Percentiles rank a stretch among this genome's conserved stretches.
phyloP scores from a whole-genome alignment of 2,329 filamentous ascomycete species.

The Colletotrichum coccodes region DNA sequence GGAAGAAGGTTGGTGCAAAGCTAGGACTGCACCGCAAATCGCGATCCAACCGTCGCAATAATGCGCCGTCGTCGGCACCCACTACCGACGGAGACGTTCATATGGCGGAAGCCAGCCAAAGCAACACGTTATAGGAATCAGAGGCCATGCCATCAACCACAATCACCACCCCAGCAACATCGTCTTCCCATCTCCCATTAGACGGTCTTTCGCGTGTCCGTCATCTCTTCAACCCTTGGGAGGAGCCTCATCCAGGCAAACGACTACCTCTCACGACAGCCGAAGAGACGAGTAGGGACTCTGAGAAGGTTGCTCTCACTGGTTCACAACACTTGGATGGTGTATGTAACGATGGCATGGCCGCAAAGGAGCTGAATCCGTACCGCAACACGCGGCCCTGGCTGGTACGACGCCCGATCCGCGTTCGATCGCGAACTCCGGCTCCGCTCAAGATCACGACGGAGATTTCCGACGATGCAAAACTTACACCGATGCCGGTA shows the following conservation, averaged over 20 bases:
- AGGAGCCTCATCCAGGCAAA: conserved; percentile 58
- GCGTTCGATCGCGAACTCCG: conserved; percentile 40
- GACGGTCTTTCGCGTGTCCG: conserved; percentile 33
- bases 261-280: conserved; percentile 46
- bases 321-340: conserved; percentile 16
- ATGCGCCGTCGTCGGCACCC: conserved; percentile 56
- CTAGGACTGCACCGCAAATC: conserved; percentile 67
- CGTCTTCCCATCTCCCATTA: conserved; percentile 33
- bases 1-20: conserved; percentile 73
- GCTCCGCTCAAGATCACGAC: conserved; percentile 44
- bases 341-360: conserved; percentile 53
- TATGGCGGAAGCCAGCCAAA: conserved; percentile 47
- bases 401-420: conserved; percentile 35
- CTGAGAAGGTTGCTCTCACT: conserved; percentile 30
- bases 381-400: conserved; percentile 35
- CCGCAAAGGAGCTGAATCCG: conserved; percentile 56
- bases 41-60: conserved; percentile 54
- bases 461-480: conserved; percentile 28
- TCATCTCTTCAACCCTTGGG: conserved; percentile 44
- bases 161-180: conserved; percentile 44
- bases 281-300: conserved; percentile 36
- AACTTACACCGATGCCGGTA: conserved; percentile 33
- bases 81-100: conserved; percentile 47
- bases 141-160: conserved; percentile 65
- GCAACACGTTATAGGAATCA: conserved; percentile 64